Base-by-base conservation (phyloP, 805 yeast species). In the Kodamaea sagamina region DNA sequence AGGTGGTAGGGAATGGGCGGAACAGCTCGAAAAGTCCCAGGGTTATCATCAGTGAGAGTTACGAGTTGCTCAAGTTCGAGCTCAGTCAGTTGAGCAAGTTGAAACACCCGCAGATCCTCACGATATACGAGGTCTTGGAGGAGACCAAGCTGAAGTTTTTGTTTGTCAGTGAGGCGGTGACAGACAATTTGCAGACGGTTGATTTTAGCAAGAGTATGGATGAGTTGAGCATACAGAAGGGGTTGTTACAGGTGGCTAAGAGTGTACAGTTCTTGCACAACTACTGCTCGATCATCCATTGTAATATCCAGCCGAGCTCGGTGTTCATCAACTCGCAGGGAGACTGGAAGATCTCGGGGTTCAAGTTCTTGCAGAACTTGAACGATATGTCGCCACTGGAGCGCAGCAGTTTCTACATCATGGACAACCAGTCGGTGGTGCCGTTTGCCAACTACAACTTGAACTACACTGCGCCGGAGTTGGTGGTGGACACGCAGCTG, bases 311-410 rank as follows among this genome's bases (percentile, higher is more conserved):
- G 49, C 99, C 99, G 1, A 68, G 77, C 6, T 78, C 95, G 0
- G 72, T 93, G 1, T 77, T 85, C 44, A 77, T 92, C 13, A 90
- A 86, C 51, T 84, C 81, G 29, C 85, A 82, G 51, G 90, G 95
- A 4, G 98, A 93, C 64, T 93, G 99, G 98, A 93, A 92, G 61
- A 60, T 93, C 2, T 77, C 86, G 5, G 97, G 97, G 0, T 74
- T 93, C 46, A 58, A 57, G 37, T 71, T 71, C 42, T 43, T 71
- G n/a, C 68, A 68, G 49, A 77, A 67, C 55, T 76, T 67, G 60
- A 77, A 70, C 56, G 86, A 69, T 51, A 48, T 74, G 32, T 62
- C 73, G 4, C 67, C 72, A 2, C 68, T 62, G 31, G 77, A 75
- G 11, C 55, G 78, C 9, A 74, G 73, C 3, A 88, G 82, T 43